Evolutionary conservation across 2,329 filamentous ascomycete species (phyloP).

Genomic region (Nothophoma quercina): DNA sequence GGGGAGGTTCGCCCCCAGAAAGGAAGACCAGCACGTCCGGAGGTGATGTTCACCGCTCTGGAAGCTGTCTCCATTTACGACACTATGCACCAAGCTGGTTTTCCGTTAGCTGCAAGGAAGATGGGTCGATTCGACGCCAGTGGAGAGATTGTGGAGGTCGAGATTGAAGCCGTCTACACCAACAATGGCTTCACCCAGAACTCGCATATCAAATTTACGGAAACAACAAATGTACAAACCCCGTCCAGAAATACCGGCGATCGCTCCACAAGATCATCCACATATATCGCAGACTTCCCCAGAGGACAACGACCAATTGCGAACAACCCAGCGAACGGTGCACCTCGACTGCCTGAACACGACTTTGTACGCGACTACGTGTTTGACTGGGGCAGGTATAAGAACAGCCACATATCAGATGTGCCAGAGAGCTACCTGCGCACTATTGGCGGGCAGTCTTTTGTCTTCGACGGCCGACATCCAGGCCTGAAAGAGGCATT

Average conservation of each 20-base stretch:
- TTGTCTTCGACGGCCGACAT: slow-evolving; percentile 26
- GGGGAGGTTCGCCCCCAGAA: slow-evolving; percentile 17
- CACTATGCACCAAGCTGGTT: slow-evolving; percentile 22
- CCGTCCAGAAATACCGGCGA: not conserved
- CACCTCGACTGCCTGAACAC: slow-evolving; percentile 16
- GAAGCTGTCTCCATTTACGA: slow-evolving; percentile 29
- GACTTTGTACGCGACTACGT: slow-evolving; percentile 29
- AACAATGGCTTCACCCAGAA: not conserved
- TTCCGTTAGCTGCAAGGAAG: slow-evolving; percentile 21
- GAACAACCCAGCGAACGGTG: slow-evolving; percentile 10
- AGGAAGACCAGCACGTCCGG: slow-evolving; percentile 8
- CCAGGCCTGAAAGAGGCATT: slow-evolving; percentile 32
- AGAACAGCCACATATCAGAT: slow-evolving; percentile 26
- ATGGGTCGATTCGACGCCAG: slow-evolving; percentile 24
- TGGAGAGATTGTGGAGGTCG: slow-evolving; percentile 13
- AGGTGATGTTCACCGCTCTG: slow-evolving; percentile 30
- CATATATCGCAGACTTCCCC: slow-evolving; percentile 12
- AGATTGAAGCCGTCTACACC: slow-evolving; percentile 5
- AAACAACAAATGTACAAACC: not conserved
- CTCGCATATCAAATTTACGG: slow-evolving; percentile 6
- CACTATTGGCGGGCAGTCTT: slow-evolving; percentile 33
- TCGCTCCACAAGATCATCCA: slow-evolving; percentile 8
- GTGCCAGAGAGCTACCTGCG: slow-evolving; percentile 32
- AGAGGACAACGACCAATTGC: slow-evolving; percentile 21
- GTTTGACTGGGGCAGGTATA: slow-evolving; percentile 29